These are phyloP conservation scores for Fusarium liriodendri DNA, from an alignment of 2,329 filamentous ascomycete genomes.

Conservation along the genomic window DNA sequence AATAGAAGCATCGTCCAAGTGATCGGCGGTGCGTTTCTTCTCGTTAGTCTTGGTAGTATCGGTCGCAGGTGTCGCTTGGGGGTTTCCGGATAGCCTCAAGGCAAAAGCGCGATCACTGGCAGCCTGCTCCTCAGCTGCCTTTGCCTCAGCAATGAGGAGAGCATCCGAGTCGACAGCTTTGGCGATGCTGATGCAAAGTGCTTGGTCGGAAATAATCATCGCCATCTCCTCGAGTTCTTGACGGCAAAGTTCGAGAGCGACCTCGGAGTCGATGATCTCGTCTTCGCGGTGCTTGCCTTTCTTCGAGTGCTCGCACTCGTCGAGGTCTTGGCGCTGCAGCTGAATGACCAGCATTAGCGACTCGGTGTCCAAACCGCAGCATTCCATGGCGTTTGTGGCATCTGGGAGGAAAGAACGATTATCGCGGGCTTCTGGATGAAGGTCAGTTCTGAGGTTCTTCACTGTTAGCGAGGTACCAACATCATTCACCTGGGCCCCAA, in stretches of 20 bases:
- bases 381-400: neutral
- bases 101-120: conserved; percentile 4
- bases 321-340: conserved; percentile 19
- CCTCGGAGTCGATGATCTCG: neutral
- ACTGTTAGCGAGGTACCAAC: neutral
- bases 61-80: neutral
- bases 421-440: neutral
- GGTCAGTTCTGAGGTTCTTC: neutral
- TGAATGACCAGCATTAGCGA: conserved; percentile 12
- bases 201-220: neutral
- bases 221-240: neutral
- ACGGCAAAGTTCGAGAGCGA: conserved; percentile 4
- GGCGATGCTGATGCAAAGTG: conserved; percentile 14
- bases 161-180: conserved; percentile 8
- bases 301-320: neutral
- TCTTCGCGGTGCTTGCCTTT: conserved; percentile 27
- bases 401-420: neutral
- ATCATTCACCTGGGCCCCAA: neutral
- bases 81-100: neutral
- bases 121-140: neutral
- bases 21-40: neutral
- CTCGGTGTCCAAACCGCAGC: neutral
- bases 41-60: neutral
- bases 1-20: neutral
- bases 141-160: neutral